Base-by-base conservation (phyloP, 2,329 filamentous ascomycete species). In the Pseudogymnoascus sp. region DNA sequence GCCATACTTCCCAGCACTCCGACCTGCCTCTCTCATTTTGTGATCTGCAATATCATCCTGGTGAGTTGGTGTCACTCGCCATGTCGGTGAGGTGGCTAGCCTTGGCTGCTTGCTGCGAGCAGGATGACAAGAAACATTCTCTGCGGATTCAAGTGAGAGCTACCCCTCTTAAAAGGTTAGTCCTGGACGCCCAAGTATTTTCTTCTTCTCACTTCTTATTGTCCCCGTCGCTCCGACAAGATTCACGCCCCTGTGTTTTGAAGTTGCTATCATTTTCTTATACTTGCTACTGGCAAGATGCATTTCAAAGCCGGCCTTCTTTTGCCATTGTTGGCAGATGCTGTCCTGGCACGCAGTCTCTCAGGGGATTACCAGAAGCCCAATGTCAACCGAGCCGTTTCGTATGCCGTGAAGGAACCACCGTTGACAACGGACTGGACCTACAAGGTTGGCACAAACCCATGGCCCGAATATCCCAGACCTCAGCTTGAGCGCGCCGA, bases 401-500 rank as follows among this genome's bases (percentile, higher is more conserved):
- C 49, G n/a, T 77, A 82, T 73, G 63, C 72, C 33, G 67, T 72
- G 2, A 73, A 79, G 55, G 63, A 72, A 28, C 75, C 76, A n/a
- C 77, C 77, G 3, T 67, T 79, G 55, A 74, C 72, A 12, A 80
- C 77, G 1, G 68, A 71, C 8, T 81, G 79, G 79, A 81, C 78
- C 0, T 70, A 75, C 37, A 71, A 76, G 23, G 78, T 79, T 4
- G 79, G 79, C 14, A 79, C 75, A 1, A 73, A 77, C 59, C 79
- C 79, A 0, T 81, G 79, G 79, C 77, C 78, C 6, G 78, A 80
- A 62, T 80, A 81, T 65, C 79, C 79, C 8, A 72, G 79, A 28
- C 79, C 79, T 5, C 77, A 77, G 62, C 69, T 80, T 40, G 71
- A 78, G 61, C 74, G 79, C 2, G 68, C 75, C n/a, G 66, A 76